Conservation (phyloP, 1,139 yeast species). For the Saccharomyces hybrid region DNA sequence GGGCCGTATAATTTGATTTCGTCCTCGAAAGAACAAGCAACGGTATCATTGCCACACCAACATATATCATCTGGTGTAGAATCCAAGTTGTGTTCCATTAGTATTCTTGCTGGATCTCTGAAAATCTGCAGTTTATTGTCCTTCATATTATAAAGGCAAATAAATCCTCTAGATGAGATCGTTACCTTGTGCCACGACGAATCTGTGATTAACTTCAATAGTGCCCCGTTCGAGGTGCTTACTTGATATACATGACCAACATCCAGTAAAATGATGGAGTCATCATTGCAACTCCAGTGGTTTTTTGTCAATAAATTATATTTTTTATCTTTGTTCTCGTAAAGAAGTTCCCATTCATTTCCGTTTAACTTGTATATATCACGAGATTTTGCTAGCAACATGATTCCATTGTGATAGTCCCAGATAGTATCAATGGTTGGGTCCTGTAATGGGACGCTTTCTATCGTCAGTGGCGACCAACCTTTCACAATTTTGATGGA, state of each 20-base stretch:
- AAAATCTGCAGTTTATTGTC: conserved; percentile 45
- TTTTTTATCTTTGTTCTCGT: conserved; percentile 13
- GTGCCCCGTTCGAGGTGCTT: conserved; percentile 7
- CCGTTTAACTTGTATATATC: conserved; percentile 15
- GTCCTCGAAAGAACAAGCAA: conserved; percentile 47
- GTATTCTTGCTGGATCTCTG: conserved; percentile 40
- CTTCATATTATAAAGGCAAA: conserved; percentile 46
- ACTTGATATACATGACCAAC: conserved; percentile 17
- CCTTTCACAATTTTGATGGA: conserved; percentile 37
- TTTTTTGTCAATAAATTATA: conserved; percentile 25
- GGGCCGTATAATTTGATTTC: conserved; percentile 70
- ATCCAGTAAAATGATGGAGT: conserved; percentile 20
- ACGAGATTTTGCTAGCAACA: conserved; percentile 18
- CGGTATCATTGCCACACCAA: conserved; percentile 88
- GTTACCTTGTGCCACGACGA: conserved; percentile 52
- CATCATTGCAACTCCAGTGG: conserved; percentile 24
- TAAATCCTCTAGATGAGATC: conserved; percentile 53
- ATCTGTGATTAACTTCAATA: conserved; percentile 27
- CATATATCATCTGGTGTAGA: conserved; percentile 40
- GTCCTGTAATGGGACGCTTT: conserved; percentile 54
- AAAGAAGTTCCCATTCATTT: conserved; percentile 6
- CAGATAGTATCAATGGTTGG: conserved; percentile 22
- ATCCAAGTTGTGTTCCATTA: conserved; percentile 42
- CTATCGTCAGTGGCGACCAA: conserved; percentile 60
- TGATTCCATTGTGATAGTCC: conserved; percentile 22